A percentile compares a stretch with the other conserved stretches of the same genome.
phyloP scores from a whole-genome alignment of 2,329 filamentous ascomycete genomes.

The Phaeosphaeriaceae sp. region DNA sequence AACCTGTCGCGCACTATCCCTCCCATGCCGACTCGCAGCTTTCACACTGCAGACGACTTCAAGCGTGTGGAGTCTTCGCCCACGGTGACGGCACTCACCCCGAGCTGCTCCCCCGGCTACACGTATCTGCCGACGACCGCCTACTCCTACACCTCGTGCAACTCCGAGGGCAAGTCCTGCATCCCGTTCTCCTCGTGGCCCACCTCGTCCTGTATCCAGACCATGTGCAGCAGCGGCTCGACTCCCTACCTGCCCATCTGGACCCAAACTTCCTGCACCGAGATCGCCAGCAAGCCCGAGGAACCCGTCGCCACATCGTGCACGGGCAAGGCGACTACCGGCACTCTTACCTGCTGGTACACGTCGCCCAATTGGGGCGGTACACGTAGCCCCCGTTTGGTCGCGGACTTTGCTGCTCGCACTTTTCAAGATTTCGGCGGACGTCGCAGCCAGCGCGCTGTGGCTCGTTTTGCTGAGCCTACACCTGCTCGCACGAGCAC shows the following conservation, averaged over 20 bases:
- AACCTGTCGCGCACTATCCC: not conserved
- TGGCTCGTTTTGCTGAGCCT: not conserved
- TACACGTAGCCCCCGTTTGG: not conserved
- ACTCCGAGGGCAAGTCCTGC: not conserved
- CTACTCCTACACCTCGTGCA: not conserved
- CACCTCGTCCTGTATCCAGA: not conserved
- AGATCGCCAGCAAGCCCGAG: not conserved
- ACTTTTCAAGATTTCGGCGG: not conserved
- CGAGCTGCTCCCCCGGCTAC: conserved; percentile 1
- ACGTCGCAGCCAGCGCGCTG: not conserved
- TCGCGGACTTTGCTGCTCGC: not conserved
- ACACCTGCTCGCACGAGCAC: too few species aligned
- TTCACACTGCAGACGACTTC: not conserved
- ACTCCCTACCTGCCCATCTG: not conserved
- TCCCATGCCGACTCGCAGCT: not conserved
- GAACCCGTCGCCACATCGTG: not conserved
- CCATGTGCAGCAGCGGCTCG: not conserved
- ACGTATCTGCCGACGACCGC: not conserved
- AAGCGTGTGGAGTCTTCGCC: not conserved
- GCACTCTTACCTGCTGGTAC: not conserved
- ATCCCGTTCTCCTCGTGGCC: not conserved
- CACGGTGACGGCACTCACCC: not conserved
- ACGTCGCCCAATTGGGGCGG: not conserved
- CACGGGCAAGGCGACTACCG: not conserved
- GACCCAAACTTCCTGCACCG: not conserved